Percentiles rank a stretch among this genome's conserved stretches.
These are phyloP conservation scores for Globisporangium lucens DNA, from an alignment of 352 stramenopile species.

Conservation along the genomic window DNA sequence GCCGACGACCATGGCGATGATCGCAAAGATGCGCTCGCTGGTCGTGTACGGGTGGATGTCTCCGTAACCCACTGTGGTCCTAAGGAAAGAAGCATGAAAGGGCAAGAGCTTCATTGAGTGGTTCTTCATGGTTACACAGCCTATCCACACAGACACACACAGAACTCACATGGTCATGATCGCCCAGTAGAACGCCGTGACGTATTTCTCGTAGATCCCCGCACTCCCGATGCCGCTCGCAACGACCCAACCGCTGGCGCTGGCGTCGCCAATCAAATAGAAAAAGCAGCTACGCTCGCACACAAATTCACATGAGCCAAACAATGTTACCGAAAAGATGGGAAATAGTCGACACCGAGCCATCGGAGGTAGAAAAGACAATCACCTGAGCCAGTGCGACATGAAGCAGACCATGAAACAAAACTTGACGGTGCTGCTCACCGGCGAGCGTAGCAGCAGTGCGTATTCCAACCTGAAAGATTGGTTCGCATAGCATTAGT, in stretches of 20 bases:
- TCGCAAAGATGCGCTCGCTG: conserved; percentile 61
- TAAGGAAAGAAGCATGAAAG: conserved; percentile 16
- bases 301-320: background rate
- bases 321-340: background rate
- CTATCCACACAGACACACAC: background rate
- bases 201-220: conserved; percentile 30
- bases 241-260: conserved; percentile 42
- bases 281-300: conserved; percentile 43
- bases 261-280: conserved; percentile 38
- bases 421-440: conserved; percentile 65
- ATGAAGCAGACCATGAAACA: conserved; percentile 66
- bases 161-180: conserved; percentile 66
- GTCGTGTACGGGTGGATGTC: conserved; percentile 45
- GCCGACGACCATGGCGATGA: conserved; percentile 70
- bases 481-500: background rate
- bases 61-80: conserved; percentile 56
- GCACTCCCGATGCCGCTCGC: conserved; percentile 33
- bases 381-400: conserved; percentile 58
- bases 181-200: conserved; percentile 64
- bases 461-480: conserved; percentile 29
- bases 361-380: background rate
- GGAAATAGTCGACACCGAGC: background rate
- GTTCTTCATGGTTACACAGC: background rate
- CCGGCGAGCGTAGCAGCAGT: conserved; percentile 67
- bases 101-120: background rate